Conservation (phyloP, 2,329 filamentous ascomycete species). For the Teratosphaeria gauchensis region DNA sequence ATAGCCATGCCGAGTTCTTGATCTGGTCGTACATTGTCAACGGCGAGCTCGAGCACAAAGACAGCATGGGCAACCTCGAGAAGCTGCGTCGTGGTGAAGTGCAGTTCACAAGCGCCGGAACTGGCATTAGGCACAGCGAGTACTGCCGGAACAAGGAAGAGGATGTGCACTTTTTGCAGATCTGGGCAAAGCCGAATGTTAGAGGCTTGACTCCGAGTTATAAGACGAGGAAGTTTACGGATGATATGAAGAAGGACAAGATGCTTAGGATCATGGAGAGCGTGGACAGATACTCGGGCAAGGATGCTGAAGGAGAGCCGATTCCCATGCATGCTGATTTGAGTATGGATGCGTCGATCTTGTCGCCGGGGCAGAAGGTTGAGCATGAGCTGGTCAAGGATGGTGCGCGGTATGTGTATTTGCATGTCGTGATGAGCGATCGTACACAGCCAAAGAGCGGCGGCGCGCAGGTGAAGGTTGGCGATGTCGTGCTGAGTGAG, state of each 20-base stretch:
- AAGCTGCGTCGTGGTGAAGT: slow-evolving; percentile 75
- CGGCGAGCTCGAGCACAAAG: slow-evolving; percentile 78
- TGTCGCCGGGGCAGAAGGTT: slow-evolving; percentile 56
- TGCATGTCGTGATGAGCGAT: slow-evolving; percentile 65
- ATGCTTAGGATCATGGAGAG: slow-evolving; percentile 71
- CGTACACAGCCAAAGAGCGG: slow-evolving; percentile 51
- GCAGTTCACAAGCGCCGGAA: slow-evolving; percentile 84
- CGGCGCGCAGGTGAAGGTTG: slow-evolving; percentile 59
- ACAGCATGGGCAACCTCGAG: slow-evolving; percentile 63
- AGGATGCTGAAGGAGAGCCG: slow-evolving; percentile 57
- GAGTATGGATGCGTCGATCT: slow-evolving; percentile 69
- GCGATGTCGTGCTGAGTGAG: slow-evolving; percentile 60
- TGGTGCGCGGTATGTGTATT: slow-evolving; percentile 60
- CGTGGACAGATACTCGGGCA: slow-evolving; percentile 52
- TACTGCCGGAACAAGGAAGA: slow-evolving; percentile 64
- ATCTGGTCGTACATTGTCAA: slow-evolving; percentile 84
- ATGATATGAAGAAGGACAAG: slow-evolving; percentile 59
- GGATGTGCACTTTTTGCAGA: slow-evolving; percentile 71
- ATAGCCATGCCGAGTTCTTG: slow-evolving; percentile 77
- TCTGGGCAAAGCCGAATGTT: slow-evolving; percentile 76
- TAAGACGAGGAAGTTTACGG: slow-evolving; percentile 62
- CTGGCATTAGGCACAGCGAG: slow-evolving; percentile 69
- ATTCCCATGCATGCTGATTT: slow-evolving; percentile 81
- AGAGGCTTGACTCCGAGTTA: slow-evolving; percentile 63
- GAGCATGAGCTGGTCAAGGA: slow-evolving; percentile 62